These are phyloP conservation scores for Elsinoe necatrix DNA, from an alignment of 2,329 filamentous ascomycete species.

Conservation along the genomic window DNA sequence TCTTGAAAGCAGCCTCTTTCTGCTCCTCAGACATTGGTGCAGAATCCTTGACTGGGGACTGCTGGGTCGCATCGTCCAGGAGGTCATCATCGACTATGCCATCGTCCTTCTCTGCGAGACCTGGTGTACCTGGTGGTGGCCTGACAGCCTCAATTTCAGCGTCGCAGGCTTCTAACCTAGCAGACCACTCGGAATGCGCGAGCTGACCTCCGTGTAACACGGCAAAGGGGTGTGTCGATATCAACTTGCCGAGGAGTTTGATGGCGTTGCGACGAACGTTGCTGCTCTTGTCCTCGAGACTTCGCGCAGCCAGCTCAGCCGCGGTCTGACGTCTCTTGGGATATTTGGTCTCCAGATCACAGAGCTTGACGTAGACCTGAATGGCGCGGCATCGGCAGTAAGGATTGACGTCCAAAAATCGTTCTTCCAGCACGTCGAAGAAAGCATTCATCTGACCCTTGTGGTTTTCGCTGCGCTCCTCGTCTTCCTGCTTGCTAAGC, in stretches of 20 bases:
- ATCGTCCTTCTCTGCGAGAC: constrained; percentile 56
- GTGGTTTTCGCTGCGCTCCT: constrained; percentile 79
- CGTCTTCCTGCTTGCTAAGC: constrained; percentile 71
- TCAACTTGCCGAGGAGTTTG: constrained; percentile 76
- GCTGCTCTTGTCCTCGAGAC: constrained; percentile 95
- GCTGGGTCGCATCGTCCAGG: constrained; percentile 79
- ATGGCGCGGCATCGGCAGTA: constrained; percentile 88
- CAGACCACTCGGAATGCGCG: constrained; percentile 75
- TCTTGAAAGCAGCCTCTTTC: constrained; percentile 62
- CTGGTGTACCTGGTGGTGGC: constrained; percentile 68
- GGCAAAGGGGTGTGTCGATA: constrained; percentile 91
- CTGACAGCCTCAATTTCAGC: constrained; percentile 71
- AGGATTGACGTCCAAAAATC: constrained; percentile 92
- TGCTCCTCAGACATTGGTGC: constrained; percentile 69
- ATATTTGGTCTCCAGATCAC: constrained; percentile 92
- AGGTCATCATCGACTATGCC: constrained; percentile 66
- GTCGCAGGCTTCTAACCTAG: constrained; percentile 72
- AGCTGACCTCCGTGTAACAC: constrained; percentile 85
- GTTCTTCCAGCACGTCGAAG: constrained; percentile 91
- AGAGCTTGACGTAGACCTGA: constrained; percentile 86
- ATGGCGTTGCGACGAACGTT: constrained; percentile 93
- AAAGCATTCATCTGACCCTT: constrained; percentile 95
- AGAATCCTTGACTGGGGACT: constrained; percentile 52
- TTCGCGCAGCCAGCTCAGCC: constrained; percentile 77
- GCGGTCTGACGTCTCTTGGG: constrained; percentile 83